Conservation (phyloP, 129 eudicot species). For the Chrysanthemum makinoi region DNA sequence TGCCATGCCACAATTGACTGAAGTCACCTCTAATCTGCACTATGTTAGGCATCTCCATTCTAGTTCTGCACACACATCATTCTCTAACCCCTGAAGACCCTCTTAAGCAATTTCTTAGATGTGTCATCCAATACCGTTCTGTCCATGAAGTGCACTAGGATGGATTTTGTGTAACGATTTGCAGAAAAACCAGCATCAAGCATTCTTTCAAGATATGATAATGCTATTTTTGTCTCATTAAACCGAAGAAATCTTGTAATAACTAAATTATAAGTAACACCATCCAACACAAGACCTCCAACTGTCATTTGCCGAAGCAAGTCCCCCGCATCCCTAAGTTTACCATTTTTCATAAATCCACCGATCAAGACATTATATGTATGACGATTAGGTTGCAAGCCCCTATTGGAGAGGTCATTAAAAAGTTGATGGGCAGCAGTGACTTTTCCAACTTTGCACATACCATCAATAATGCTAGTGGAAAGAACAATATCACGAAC, state of each 20-base stretch:
- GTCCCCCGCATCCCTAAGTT: slow-evolving; percentile 14
- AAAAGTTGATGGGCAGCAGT: slow-evolving; percentile 22
- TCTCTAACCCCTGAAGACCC: slow-evolving; percentile 1
- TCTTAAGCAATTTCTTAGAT: slow-evolving; percentile 16
- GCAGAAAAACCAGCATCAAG: slow-evolving; percentile 26
- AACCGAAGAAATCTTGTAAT: slow-evolving; percentile 27
- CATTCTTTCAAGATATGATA: slow-evolving; percentile 27
- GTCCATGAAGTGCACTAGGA: slow-evolving; percentile 13
- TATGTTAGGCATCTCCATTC: too few species aligned
- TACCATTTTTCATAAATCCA: slow-evolving; percentile 23
- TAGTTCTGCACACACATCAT: background rate
- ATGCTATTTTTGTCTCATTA: slow-evolving; percentile 17
- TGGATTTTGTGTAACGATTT: slow-evolving; percentile 7
- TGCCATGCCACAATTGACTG: slow-evolving; percentile 64
- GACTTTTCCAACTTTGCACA: slow-evolving; percentile 31
- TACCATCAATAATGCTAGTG: slow-evolving; percentile 31
- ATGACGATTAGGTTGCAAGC: slow-evolving; percentile 29
- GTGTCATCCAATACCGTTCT: slow-evolving; percentile 15
- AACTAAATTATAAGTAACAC: slow-evolving; percentile 31
- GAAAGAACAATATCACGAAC: slow-evolving; percentile 27
- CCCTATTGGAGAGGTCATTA: slow-evolving; percentile 10
- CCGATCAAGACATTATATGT: slow-evolving; percentile 30
- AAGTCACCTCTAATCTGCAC: slow-evolving; percentile 51
- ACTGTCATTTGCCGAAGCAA: slow-evolving; percentile 28
- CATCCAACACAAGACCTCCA: slow-evolving; percentile 26